phyloP scores from a whole-genome alignment of 106 monocot species.

The Dioscorea alata region DNA sequence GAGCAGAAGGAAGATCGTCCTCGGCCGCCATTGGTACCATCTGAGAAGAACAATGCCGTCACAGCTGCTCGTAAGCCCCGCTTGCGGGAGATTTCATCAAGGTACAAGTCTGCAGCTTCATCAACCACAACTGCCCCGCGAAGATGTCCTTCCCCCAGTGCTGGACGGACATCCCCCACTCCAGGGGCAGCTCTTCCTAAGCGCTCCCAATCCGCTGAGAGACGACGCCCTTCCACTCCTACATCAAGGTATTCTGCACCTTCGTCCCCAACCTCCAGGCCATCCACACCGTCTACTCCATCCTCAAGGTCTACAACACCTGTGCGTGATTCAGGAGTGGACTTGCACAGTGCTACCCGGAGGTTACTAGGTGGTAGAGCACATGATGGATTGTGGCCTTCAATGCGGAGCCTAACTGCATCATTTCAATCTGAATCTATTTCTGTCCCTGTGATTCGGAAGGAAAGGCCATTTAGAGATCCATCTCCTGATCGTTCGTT shows the following conservation, averaged over 20 bases:
- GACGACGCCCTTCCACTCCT: conserved; percentile 42
- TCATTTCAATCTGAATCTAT: conserved; percentile 61
- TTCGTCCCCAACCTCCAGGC: conserved; percentile 25
- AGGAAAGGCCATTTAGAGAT: conserved; percentile 17
- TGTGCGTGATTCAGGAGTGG: conserved; percentile 31
- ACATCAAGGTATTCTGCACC: conserved; percentile 13
- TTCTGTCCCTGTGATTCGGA: conserved; percentile 22
- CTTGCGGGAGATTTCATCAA: conserved; percentile 49
- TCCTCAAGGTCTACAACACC: conserved; percentile 51
- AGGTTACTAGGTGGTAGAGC: conserved; percentile 14
- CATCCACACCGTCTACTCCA: conserved; percentile 27
- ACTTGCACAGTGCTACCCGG: conserved; percentile 26
- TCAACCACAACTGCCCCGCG: conserved; percentile 7
- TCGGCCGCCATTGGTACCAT: conserved; percentile 42
- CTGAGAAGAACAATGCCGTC: conserved; percentile 68
- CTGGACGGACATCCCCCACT: conserved; percentile 6
- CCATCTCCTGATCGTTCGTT: conserved; percentile 20
- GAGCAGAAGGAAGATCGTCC: conserved; percentile 25
- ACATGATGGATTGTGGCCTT: conserved; percentile 73
- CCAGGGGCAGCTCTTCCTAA: conserved; percentile 17
- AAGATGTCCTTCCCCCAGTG: conserved; percentile 41
- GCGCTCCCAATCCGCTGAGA: conserved; percentile 65
- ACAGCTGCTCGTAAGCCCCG: conserved; percentile 26
- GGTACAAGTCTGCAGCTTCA: conserved; percentile 38
- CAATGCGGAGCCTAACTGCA: conserved; percentile 65